These are phyloP conservation scores for Leucocoprinus birnbaumii DNA, from an alignment of 768 basidiomycete genomes.

Conservation along the genomic window DNA sequence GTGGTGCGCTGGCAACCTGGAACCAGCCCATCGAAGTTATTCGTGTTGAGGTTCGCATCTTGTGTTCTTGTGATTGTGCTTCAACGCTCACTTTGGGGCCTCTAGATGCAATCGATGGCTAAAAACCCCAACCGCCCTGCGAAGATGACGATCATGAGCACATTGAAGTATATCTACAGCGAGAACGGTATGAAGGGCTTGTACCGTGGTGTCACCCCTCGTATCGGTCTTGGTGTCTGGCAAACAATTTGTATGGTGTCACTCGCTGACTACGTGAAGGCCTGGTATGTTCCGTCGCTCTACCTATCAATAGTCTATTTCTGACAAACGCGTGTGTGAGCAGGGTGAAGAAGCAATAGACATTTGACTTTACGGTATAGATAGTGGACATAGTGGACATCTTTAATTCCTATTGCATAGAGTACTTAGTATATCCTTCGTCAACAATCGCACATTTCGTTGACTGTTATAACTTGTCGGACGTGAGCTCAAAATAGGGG, in stretches of 20 bases:
- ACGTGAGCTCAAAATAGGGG: no score
- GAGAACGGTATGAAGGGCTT: constrained; percentile 96
- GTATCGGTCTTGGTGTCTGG: constrained; percentile 95
- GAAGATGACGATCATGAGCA: constrained; percentile 90
- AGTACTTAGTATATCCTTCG: constrained; percentile 18
- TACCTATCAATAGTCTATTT: neutral
- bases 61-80: neutral
- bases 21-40: constrained; percentile 99
- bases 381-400: constrained; percentile 13
- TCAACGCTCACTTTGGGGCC: neutral
- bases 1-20: constrained; percentile 97
- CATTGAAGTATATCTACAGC: constrained; percentile 90
- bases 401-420: constrained; percentile 24
- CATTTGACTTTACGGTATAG: neutral
- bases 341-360: constrained; percentile 19
- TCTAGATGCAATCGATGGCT: constrained; percentile 98
- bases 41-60: constrained; percentile 76
- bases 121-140: constrained; percentile 86
- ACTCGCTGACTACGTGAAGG: constrained; percentile 93
- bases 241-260: constrained; percentile 99
- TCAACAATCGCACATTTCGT: neutral
- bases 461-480: no score
- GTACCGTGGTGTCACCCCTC: constrained; percentile 96
- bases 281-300: constrained; percentile 47
- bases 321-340: neutral